Evolutionary conservation across 2,329 filamentous ascomycete genomes (phyloP), one percentile per base, ranked within the genome.

Genomic region (Penicillium nordicum): DNA sequence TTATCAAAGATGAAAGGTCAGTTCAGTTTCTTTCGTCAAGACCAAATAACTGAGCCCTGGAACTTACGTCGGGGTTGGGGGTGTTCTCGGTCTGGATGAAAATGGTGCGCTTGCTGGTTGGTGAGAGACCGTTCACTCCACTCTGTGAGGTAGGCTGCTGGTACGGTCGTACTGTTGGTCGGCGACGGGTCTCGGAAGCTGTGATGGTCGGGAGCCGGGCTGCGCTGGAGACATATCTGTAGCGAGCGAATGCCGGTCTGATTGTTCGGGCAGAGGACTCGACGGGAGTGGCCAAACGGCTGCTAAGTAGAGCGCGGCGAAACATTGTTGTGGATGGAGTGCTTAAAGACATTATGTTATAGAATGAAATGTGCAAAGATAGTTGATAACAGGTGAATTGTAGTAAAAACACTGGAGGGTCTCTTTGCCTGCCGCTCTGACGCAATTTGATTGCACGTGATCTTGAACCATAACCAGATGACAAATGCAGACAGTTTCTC

Each of bases 11-110:
- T 4, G 0, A 30, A 0, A 29, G 12, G 38, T 50, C 2, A 55
- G 32, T 12, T 23, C 9, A 9, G 8, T 16, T 34, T 21, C 32
- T 50, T 21, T 18, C 18, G 18, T 30, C 2, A 29, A 30, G 1
- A 16, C 16, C 12, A 23, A 16, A 34, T n/a, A 27, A 41, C n/a
- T 38, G 38, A 14, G 23, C n/a, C 21, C 5, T 38, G 21, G 3
- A 37, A 73, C 77, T 66, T 71, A 84, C 92, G 78, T 97, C 92
- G n/a, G 86, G 82, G 76, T 99, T 99, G 27, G 94, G 94, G 1
- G 94, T 99, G 63, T 83, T 84, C 72, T 97, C 93, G 5, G 93
- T 97, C 78, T 99, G 94, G 70, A 99, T 99, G 80, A 97, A 99
- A 75, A 99, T 96, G 25, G 86, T 92, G 62, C 93, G 87, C 57